Conservation (phyloP, 1,284 basidiomycete species). For the Lignosus rhinocerotis region DNA sequence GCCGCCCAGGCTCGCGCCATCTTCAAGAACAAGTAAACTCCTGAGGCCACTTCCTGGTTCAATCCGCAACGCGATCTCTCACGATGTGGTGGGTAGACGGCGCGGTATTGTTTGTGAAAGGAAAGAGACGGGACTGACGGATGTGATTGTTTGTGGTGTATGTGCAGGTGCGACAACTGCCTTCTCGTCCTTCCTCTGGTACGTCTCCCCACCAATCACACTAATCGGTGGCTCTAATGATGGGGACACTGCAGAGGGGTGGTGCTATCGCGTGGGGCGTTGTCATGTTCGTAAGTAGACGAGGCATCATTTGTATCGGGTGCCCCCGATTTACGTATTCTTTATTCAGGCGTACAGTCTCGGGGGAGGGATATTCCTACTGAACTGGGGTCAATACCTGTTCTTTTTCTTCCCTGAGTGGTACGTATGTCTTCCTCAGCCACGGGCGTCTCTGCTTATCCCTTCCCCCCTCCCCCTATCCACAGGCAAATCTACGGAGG, state of each 20-base stretch:
- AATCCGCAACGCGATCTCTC: constrained; percentile 20
- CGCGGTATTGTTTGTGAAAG: not conserved
- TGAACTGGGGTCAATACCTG: constrained; percentile 64
- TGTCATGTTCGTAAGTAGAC: constrained; percentile 55
- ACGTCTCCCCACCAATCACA: constrained; percentile 29
- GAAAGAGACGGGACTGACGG: constrained; percentile 2
- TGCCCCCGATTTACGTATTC: not conserved
- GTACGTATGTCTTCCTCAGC: constrained; percentile 34
- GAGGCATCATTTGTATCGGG: not conserved
- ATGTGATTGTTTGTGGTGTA: not conserved
- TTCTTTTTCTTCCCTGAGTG: constrained; percentile 76
- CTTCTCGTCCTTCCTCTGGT: constrained; percentile 68
- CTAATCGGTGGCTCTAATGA: not conserved
- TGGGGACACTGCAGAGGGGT: constrained; percentile 46
- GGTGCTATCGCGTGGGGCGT: constrained; percentile 77
- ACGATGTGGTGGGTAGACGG: constrained; percentile 31
- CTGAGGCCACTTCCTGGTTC: constrained; percentile 15
- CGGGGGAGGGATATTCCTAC: constrained; percentile 67
- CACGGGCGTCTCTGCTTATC: not conserved
- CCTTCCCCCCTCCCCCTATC: too few relatives aligned
- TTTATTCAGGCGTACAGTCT: constrained; percentile 60
- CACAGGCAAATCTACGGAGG: constrained; percentile 75
- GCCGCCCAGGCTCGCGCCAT: constrained; percentile 23
- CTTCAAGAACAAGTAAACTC: constrained; percentile 19
- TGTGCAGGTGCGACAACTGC: constrained; percentile 69